A percentile compares a stretch with the other conserved stretches of the same genome.
Evolutionary conservation across 2,329 filamentous ascomycete genomes (phyloP).

Genomic region (Botrytis fabae): DNA sequence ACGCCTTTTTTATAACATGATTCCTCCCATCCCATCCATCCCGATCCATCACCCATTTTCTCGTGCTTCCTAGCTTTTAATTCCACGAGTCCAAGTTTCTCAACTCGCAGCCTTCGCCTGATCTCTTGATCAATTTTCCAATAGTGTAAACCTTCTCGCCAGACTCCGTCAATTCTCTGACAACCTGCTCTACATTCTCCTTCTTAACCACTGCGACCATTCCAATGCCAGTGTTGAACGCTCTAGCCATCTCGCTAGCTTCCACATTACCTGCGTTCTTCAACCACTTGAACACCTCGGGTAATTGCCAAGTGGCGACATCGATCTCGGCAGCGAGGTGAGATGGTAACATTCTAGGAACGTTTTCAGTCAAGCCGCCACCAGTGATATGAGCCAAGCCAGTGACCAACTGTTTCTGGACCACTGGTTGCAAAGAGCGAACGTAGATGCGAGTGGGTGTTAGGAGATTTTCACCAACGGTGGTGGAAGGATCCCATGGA

Average conservation of each 20-base stretch:
- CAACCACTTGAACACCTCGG: slow-evolving; percentile 83
- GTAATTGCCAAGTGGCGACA: slow-evolving; percentile 71
- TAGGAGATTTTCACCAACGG: slow-evolving; percentile 75
- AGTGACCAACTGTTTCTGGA: slow-evolving; percentile 68
- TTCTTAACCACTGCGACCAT: slow-evolving; percentile 85
- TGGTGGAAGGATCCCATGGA: slow-evolving; percentile 69
- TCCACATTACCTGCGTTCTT: slow-evolving; percentile 70
- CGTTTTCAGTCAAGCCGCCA: slow-evolving; percentile 88
- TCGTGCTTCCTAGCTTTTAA: slow-evolving; percentile 16
- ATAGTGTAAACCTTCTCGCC: slow-evolving; percentile 79
- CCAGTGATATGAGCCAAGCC: slow-evolving; percentile 97
- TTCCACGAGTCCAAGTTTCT: slow-evolving; percentile 50
- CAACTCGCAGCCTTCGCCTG: slow-evolving; percentile 61
- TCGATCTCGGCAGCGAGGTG: slow-evolving; percentile 80
- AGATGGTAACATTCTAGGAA: slow-evolving; percentile 86
- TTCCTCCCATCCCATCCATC: background rate
- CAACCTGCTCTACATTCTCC: slow-evolving; percentile 61
- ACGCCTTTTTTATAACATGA: slow-evolving; percentile 9
- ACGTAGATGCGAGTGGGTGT: slow-evolving; percentile 95
- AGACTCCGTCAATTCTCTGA: slow-evolving; percentile 58
- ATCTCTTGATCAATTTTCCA: slow-evolving; percentile 66
- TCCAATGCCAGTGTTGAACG: slow-evolving; percentile 92
- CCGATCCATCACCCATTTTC: background rate
- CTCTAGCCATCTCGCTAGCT: slow-evolving; percentile 79
- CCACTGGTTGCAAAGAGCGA: slow-evolving; percentile 69